Conservation (phyloP, 1,284 basidiomycete species). For the Ceratobasidium papillatum region DNA sequence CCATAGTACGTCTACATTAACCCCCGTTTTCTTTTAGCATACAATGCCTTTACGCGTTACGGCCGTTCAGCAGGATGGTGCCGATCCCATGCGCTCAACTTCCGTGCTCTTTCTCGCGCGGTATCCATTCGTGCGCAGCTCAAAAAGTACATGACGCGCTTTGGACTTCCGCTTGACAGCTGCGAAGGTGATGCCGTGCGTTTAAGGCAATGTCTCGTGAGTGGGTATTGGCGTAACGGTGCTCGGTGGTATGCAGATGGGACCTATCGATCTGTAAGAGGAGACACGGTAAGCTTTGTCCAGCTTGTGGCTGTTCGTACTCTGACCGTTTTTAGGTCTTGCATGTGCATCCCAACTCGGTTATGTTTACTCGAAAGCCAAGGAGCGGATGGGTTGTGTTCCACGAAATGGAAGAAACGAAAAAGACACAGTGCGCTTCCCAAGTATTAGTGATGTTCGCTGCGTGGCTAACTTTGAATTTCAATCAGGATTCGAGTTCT, state of each 20-base stretch:
- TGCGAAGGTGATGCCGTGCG: constrained; percentile 85
- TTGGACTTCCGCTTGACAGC: constrained; percentile 77
- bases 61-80: constrained; percentile 91
- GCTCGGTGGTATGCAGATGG: constrained; percentile 90
- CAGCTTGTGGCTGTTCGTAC: not conserved
- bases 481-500: constrained; percentile 61
- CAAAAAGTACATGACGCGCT: constrained; percentile 90
- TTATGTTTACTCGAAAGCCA: constrained; percentile 92
- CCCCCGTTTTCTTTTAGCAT: constrained; percentile 71
- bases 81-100: constrained; percentile 89
- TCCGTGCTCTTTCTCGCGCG: constrained; percentile 90
- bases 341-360: constrained; percentile 92
- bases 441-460: too few species aligned
- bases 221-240: constrained; percentile 94
- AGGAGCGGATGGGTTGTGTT: constrained; percentile 92
- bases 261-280: constrained; percentile 84
- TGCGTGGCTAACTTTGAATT: not conserved
- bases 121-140: constrained; percentile 92
- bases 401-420: constrained; percentile 96
- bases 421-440: constrained; percentile 78
- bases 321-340: constrained; percentile 65
- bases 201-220: constrained; percentile 84
- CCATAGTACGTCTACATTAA: too few species aligned
- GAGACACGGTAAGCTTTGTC: constrained; percentile 70
- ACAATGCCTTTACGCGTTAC: constrained; percentile 88